Evolutionary conservation across 768 basidiomycete species (phyloP).

Genomic region (Trametes villosa): DNA sequence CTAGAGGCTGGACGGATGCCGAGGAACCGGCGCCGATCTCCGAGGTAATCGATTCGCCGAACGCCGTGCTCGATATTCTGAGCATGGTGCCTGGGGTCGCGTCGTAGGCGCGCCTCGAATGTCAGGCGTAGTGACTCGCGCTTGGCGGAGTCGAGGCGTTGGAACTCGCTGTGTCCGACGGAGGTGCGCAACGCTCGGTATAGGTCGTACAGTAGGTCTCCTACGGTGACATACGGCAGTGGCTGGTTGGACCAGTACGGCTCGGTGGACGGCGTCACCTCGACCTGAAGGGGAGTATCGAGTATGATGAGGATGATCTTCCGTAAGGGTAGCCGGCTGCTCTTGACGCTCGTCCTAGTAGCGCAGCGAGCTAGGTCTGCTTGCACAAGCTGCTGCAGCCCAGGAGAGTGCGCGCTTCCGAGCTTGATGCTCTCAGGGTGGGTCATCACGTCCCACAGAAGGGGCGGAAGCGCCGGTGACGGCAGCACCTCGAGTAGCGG

Average conservation of each 20-base stretch:
- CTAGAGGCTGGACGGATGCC: conserved; percentile 5
- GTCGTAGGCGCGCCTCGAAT: conserved; percentile 7
- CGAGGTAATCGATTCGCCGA: conserved; percentile 14
- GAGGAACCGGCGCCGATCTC: conserved; percentile 1
- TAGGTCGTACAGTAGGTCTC: conserved; percentile 52
- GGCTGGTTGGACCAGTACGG: conserved; percentile 23
- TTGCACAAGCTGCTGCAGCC: not conserved
- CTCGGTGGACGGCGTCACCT: conserved; percentile 30
- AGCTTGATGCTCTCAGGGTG: conserved; percentile 11
- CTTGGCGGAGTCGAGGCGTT: conserved; percentile 25
- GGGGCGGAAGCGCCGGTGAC: conserved; percentile 4
- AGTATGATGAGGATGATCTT: conserved; percentile 12
- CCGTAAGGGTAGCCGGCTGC: conserved; percentile 3
- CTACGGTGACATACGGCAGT: conserved; percentile 42
- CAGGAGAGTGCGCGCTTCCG: conserved; percentile 7
- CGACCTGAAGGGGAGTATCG: conserved; percentile 9
- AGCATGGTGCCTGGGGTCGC: conserved; percentile 8
- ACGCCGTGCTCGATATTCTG: conserved; percentile 12
- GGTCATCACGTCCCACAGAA: conserved; percentile 16
- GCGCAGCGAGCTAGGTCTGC: conserved; percentile 13
- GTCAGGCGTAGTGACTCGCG: conserved; percentile 2
- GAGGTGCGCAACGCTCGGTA: conserved; percentile 48
- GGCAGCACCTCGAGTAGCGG: conserved; percentile 12
- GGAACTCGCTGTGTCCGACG: conserved; percentile 46
- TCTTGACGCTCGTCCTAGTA: not conserved